phyloP scores from a whole-genome alignment of 768 basidiomycete genomes.

The Lactarius quietus region DNA sequence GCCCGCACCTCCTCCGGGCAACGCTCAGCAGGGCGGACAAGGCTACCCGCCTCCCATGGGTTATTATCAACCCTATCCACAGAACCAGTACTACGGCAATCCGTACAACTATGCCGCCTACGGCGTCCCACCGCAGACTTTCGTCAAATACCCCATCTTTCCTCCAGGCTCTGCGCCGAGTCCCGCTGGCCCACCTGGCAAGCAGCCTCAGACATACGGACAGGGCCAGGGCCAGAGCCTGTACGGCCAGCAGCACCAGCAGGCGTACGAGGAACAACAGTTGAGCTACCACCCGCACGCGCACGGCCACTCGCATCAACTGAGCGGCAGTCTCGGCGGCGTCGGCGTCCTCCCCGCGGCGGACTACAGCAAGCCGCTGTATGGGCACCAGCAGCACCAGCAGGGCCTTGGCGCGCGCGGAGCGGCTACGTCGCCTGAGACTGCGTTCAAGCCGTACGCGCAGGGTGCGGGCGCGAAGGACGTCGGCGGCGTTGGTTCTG shows the following conservation, averaged over 20 bases:
- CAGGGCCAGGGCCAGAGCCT: slow-evolving; percentile 59
- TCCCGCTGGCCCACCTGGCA: slow-evolving; percentile 61
- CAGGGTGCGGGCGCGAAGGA: slow-evolving; percentile 50
- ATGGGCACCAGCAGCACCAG: slow-evolving; percentile 56
- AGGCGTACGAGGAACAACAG: slow-evolving; percentile 49
- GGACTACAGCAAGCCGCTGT: slow-evolving; percentile 46
- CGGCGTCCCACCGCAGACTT: slow-evolving; percentile 59
- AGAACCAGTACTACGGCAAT: slow-evolving; percentile 71
- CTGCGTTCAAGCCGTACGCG: slow-evolving; percentile 72
- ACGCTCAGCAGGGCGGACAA: slow-evolving; percentile 62
- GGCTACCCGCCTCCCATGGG: slow-evolving; percentile 55
- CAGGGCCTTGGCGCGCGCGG: slow-evolving; percentile 55
- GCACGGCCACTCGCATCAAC: slow-evolving; percentile 35
- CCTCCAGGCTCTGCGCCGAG: slow-evolving; percentile 64
- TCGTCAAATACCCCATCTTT: slow-evolving; percentile 73
- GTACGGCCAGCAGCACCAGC: slow-evolving; percentile 61
- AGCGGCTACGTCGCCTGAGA: slow-evolving; percentile 61
- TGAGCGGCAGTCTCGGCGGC: slow-evolving; percentile 36
- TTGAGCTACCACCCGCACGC: slow-evolving; percentile 58
- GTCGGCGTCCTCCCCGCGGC: slow-evolving; percentile 28
- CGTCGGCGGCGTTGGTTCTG: slow-evolving; percentile 41
- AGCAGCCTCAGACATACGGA: slow-evolving; percentile 48
- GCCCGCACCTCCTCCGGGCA: slow-evolving; percentile 55
- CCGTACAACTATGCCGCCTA: slow-evolving; percentile 60
- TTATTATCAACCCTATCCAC: slow-evolving; percentile 66